These are phyloP conservation scores for Kazachstania sp. DNA, from an alignment of 1,139 yeast genomes.

Conservation along the genomic window DNA sequence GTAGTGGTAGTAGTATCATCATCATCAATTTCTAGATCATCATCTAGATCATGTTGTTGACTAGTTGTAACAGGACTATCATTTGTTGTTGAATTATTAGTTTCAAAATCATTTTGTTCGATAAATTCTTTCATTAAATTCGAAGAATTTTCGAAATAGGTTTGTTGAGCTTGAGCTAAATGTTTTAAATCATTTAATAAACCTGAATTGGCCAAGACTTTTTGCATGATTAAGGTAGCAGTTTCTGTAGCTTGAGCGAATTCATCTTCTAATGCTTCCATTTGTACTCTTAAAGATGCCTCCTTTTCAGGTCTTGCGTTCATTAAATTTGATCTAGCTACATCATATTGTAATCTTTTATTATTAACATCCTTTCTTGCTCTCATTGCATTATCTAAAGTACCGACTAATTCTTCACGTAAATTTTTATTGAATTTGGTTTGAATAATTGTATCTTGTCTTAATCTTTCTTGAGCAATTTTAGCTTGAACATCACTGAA, in stretches of 20 bases:
- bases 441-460: constrained; percentile 70
- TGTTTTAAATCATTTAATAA: constrained; percentile 65
- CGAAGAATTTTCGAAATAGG: constrained; percentile 70
- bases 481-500: constrained; percentile 52
- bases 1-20: too few relatives aligned
- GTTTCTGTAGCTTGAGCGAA: constrained; percentile 88
- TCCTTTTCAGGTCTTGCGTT: constrained; percentile 67
- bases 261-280: constrained; percentile 84
- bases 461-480: constrained; percentile 75
- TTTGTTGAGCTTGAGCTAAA: constrained; percentile 71
- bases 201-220: constrained; percentile 65
- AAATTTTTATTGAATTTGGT: constrained; percentile 64
- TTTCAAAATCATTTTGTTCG: constrained; percentile 17
- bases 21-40: neutral
- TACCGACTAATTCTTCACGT: constrained; percentile 52
- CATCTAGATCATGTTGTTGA: neutral
- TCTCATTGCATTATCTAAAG: constrained; percentile 56
- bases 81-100: too few relatives aligned
- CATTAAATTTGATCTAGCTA: constrained; percentile 63
- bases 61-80: neutral
- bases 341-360: constrained; percentile 71
- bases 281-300: constrained; percentile 64
- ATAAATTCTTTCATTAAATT: constrained; percentile 61
- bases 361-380: constrained; percentile 73
- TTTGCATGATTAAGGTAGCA: constrained; percentile 77